Evolutionary conservation across 371 early-diverging fungal species (phyloP), one percentile per base, ranked within the genome.

Genomic region (Mortierella sp.): DNA sequence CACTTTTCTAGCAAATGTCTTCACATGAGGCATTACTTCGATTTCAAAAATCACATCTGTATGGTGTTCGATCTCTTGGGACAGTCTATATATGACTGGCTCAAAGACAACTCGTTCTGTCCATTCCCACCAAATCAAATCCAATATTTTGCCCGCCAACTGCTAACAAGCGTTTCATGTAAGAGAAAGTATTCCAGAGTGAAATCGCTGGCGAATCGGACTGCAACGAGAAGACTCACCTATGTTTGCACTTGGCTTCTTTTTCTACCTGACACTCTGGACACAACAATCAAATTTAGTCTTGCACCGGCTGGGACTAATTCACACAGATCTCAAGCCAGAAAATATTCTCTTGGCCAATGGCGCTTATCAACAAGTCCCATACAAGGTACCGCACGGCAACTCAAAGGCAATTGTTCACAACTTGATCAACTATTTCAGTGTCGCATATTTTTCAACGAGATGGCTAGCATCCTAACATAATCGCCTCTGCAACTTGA

Each of bases 241-340:
- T 4, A 21, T 50, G 50, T 14, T 50, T 50, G 14, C 50, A 16
- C 50, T 50, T 14, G 16, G 5, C 16, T 46, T 46, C 16, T 50
- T 4, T 50, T 16, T 6, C 14, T 5, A 21, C 14, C 12, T 53
- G 19, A 11, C 23, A 53, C 21, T 12, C 37, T 9, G 37, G 37
- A 37, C 9, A 37, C 37, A 37, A 37, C 37, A 69, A 16, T 71
- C n/a, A 51, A 46, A 77, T n/a, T 4, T 84, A 86, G 93, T 95
- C 80, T 62, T 97, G 59, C 99, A 98, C 77, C 88, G 88, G 29
- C 75, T 93, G 47, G 84, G 89, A 26, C 79, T 98, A 26, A 89
- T 96, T 51, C 97, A 98, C 81, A 97, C 97, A 1, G 98, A 98
- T 79, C 80, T 98, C 62, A 98, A 98, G 74, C 98, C 98, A 16